These are phyloP conservation scores for Cladophialophora bantiana DNA, from an alignment of 2,329 filamentous ascomycete genomes.

Conservation along the genomic window DNA sequence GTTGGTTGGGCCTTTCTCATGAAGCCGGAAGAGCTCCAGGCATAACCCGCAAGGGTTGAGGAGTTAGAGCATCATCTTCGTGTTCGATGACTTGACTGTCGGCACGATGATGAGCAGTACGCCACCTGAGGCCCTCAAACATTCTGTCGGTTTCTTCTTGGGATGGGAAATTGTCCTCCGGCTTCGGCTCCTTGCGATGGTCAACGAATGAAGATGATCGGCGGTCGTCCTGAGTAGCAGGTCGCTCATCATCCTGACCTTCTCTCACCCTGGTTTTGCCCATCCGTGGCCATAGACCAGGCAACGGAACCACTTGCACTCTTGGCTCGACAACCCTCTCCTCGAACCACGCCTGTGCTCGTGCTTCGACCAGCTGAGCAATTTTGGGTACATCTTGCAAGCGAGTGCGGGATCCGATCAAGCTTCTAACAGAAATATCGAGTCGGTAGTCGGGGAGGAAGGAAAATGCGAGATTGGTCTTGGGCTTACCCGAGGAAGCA, in stretches of 20 bases:
- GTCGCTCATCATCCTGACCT: slow-evolving; percentile 42
- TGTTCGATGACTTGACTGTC: slow-evolving; percentile 37
- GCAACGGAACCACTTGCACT: slow-evolving; percentile 69
- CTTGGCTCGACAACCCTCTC: slow-evolving; percentile 70
- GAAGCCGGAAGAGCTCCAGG: slow-evolving; percentile 34
- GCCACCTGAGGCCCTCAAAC: slow-evolving; percentile 34
- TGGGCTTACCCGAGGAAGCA: slow-evolving; percentile 62
- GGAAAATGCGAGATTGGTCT: slow-evolving; percentile 90
- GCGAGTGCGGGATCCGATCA: slow-evolving; percentile 68
- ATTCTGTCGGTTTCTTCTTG: slow-evolving; percentile 40
- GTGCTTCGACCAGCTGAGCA: slow-evolving; percentile 68
- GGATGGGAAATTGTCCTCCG: slow-evolving; percentile 40
- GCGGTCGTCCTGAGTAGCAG: slow-evolving; percentile 36
- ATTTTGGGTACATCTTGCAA: slow-evolving; percentile 72
- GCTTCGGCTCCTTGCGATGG: slow-evolving; percentile 21
- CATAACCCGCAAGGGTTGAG: slow-evolving; percentile 30
- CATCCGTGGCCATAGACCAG: slow-evolving; percentile 68
- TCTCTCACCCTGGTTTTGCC: slow-evolving; percentile 56
- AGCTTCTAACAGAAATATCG: slow-evolving; percentile 68
- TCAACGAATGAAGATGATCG: slow-evolving; percentile 27
- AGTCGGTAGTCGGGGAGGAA: slow-evolving; percentile 73
- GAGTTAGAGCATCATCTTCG: slow-evolving; percentile 31
- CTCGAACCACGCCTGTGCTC: slow-evolving; percentile 72
- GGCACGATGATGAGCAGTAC: slow-evolving; percentile 28
- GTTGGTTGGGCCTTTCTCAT: slow-evolving; percentile 1